A percentile compares a stretch with the other conserved stretches of the same genome.
Evolutionary conservation across 768 basidiomycete species (phyloP).

Genomic region (Cystobasidiopsis lactophilus): DNA sequence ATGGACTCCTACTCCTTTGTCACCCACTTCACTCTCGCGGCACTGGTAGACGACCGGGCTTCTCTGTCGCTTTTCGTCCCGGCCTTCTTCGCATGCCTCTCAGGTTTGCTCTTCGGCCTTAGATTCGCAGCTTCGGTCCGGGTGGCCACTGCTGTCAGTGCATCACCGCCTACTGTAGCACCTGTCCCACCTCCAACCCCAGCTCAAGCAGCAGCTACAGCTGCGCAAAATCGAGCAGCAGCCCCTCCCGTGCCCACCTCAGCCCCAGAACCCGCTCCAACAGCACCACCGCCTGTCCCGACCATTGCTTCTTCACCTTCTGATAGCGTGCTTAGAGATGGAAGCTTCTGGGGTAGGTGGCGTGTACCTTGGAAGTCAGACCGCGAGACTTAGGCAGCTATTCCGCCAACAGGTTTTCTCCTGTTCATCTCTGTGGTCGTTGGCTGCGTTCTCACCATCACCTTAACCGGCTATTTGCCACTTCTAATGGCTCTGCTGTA

Average conservation of each 20-base stretch:
- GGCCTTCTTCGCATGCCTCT: conserved; percentile 16
- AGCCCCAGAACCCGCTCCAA: neutral
- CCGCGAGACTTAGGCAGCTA: too few relatives aligned
- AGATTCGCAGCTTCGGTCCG: conserved; percentile 16
- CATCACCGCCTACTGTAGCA: neutral
- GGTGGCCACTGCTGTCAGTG: conserved; percentile 5
- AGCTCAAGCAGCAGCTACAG: neutral
- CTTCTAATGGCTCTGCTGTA: too few relatives aligned
- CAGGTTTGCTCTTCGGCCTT: conserved; percentile 17
- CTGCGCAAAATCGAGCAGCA: neutral
- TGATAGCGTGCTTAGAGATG: too few relatives aligned
- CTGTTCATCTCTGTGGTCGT: neutral
- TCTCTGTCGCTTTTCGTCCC: conserved; percentile 14
- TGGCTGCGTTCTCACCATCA: neutral
- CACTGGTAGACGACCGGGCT: conserved; percentile 10
- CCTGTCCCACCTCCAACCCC: neutral
- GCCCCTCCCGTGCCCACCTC: neutral
- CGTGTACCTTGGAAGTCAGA: too few relatives aligned
- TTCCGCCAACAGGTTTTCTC: too few relatives aligned
- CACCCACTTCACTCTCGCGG: conserved; percentile 8
- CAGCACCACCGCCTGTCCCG: too few relatives aligned
- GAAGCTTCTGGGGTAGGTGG: too few relatives aligned
- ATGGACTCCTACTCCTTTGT: conserved; percentile 17
- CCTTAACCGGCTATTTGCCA: neutral
- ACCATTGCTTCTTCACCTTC: too few relatives aligned